Conservation (phyloP, 345 rosid genomes). For the Salix arbutifolia region DNA sequence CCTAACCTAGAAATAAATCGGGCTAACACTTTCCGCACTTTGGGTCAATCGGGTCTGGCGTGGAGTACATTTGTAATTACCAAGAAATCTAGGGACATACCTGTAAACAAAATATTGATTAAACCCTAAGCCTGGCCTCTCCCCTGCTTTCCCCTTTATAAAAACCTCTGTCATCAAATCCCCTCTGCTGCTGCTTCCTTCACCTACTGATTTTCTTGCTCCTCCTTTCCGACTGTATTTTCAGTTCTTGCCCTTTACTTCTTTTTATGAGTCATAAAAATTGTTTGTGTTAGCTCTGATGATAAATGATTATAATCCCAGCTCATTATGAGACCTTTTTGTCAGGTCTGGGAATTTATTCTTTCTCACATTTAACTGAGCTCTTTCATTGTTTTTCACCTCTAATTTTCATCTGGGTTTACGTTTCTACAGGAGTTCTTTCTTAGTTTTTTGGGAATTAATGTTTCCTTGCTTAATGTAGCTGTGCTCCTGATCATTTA, state of each 20-base stretch:
- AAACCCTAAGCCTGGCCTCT: neutral
- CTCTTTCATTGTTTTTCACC: neutral
- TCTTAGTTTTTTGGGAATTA: neutral
- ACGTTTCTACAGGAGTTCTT: neutral
- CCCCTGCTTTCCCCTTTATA: neutral
- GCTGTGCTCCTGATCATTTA: neutral
- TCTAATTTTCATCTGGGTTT: neutral
- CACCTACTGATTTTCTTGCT: neutral
- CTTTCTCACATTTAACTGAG: conserved; percentile 17
- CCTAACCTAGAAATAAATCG: neutral
- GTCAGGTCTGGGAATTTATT: conserved; percentile 15
- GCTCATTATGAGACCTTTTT: conserved; percentile 25
- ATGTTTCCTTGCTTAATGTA: neutral
- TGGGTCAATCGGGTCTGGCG: neutral
- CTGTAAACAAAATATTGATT: neutral
- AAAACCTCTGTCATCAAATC: neutral
- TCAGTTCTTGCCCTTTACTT: no score
- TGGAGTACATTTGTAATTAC: neutral
- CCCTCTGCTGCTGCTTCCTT: no score
- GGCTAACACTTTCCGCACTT: neutral
- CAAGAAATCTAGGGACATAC: neutral
- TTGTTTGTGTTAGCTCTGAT: neutral
- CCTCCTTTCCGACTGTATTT: neutral
- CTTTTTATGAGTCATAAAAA: neutral
- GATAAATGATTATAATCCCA: conserved; percentile 20